A percentile compares a stretch with the other conserved stretches of the same genome.
These are phyloP conservation scores for Penicillium sp. DNA, from an alignment of 2,329 filamentous ascomycete species.

Conservation along the genomic window DNA sequence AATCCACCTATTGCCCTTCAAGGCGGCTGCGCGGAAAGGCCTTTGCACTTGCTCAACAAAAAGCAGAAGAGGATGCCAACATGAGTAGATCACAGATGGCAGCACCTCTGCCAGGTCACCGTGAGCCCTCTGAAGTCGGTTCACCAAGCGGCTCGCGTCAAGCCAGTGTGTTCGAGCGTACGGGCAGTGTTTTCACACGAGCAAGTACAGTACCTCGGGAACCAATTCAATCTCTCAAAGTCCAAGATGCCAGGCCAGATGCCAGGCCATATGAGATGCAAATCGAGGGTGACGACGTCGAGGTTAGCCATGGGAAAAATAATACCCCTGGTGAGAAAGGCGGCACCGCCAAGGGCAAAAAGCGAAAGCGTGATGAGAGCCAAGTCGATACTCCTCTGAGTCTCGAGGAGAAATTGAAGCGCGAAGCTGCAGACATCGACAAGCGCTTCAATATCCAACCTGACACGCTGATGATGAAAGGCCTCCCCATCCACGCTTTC, in stretches of 20 bases:
- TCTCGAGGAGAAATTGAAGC: conserved; percentile 7
- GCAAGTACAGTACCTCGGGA: no score
- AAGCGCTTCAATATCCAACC: conserved; percentile 29
- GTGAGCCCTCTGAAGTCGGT: no score
- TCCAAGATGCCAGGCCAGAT: background rate
- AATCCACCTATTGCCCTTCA: conserved; percentile 37
- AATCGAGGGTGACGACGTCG: background rate
- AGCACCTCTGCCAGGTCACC: no score
- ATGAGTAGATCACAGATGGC: background rate
- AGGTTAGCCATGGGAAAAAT: background rate
- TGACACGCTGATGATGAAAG: conserved; percentile 24
- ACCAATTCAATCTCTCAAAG: no score
- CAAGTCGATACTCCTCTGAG: background rate
- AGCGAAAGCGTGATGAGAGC: background rate
- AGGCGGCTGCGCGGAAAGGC: conserved; percentile 5
- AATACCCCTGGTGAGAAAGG: background rate
- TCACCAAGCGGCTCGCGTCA: no score
- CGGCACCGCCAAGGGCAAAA: background rate
- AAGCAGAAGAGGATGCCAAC: background rate
- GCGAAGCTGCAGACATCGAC: conserved; percentile 1
- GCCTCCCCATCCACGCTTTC: conserved; percentile 55
- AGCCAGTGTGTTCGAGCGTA: no score
- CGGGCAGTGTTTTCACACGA: no score
- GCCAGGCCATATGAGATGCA: background rate
- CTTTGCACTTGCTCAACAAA: conserved; percentile 2